These are phyloP conservation scores for Astrothelium macrocarpum DNA, from an alignment of 495 filamentous ascomycete genomes.

Conservation along the genomic window DNA sequence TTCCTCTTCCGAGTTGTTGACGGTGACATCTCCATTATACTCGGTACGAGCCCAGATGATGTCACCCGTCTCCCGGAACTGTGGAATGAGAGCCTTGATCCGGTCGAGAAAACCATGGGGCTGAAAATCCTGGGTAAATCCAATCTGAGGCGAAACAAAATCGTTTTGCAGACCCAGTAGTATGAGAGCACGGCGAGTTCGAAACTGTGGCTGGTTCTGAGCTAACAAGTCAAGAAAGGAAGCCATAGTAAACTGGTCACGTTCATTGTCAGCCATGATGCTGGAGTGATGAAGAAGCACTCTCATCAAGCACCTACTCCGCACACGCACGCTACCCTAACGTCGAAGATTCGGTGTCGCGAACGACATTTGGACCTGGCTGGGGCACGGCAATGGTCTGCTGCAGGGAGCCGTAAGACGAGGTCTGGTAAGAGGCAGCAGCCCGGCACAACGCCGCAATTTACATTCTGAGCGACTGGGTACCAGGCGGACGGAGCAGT, in stretches of 20 bases:
- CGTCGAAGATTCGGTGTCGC: neutral
- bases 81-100: constrained; percentile 53
- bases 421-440: neutral
- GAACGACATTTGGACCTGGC: neutral
- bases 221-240: constrained; percentile 30
- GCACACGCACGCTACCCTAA: neutral
- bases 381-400: neutral
- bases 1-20: constrained; percentile 36
- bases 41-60: constrained; percentile 82
- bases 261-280: neutral
- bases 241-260: constrained; percentile 18
- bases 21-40: constrained; percentile 51
- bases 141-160: constrained; percentile 49
- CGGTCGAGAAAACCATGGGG: constrained; percentile 61
- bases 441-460: constrained; percentile 1
- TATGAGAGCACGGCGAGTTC: constrained; percentile 74
- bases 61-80: constrained; percentile 69
- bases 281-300: neutral
- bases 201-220: constrained; percentile 40
- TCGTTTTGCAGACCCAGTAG: constrained; percentile 89
- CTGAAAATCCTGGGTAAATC: constrained; percentile 48
- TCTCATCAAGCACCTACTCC: neutral
- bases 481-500: neutral
- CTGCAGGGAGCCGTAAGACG: constrained; percentile 2
- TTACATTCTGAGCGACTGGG: constrained; percentile 4